Conservation (phyloP, 1,284 basidiomycete genomes). For the Sanghuangporus weigelae region DNA sequence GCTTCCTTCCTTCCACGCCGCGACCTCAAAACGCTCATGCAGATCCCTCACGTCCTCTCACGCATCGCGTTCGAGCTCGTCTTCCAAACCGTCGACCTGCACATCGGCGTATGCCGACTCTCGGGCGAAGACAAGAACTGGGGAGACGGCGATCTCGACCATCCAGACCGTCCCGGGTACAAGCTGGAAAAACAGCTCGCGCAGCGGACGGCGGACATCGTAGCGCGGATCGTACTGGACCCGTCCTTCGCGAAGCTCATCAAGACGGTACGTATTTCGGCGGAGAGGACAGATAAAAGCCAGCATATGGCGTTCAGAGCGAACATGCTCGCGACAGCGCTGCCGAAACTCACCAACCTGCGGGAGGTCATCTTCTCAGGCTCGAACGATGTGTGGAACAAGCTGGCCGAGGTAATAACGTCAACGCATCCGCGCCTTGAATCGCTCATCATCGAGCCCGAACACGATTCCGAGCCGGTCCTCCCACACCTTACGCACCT, state of each 20-base stretch:
- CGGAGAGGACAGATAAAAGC: conserved; percentile 40
- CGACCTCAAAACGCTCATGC: conserved; percentile 61
- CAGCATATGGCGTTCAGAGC: conserved; percentile 59
- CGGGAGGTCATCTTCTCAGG: conserved; percentile 58
- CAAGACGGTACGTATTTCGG: conserved; percentile 52
- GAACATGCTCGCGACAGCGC: conserved; percentile 61
- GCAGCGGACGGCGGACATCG: conserved; percentile 64
- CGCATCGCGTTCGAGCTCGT: conserved; percentile 62
- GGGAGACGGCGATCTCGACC: conserved; percentile 9
- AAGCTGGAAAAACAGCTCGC: conserved; percentile 45
- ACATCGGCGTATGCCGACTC: conserved; percentile 37
- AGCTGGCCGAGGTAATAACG: conserved; percentile 49
- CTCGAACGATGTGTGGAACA: conserved; percentile 45
- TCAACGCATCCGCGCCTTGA: conserved; percentile 44
- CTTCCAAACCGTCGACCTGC: conserved; percentile 58
- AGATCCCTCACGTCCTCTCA: conserved; percentile 60
- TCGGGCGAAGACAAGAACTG: conserved; percentile 11
- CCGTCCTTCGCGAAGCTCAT: conserved; percentile 52
- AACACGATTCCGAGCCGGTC: conserved; percentile 39
- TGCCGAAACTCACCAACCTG: conserved; percentile 56
- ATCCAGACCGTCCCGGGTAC: conserved; percentile 15
- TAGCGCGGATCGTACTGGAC: conserved; percentile 61
- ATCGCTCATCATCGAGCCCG: conserved; percentile 39
- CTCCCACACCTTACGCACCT: conserved; percentile 54
- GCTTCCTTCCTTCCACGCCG: conserved; percentile 53